Evolutionary conservation across 176 grass and related monocot genomes (phyloP).

Genomic region (Rhynchospora breviuscula): DNA sequence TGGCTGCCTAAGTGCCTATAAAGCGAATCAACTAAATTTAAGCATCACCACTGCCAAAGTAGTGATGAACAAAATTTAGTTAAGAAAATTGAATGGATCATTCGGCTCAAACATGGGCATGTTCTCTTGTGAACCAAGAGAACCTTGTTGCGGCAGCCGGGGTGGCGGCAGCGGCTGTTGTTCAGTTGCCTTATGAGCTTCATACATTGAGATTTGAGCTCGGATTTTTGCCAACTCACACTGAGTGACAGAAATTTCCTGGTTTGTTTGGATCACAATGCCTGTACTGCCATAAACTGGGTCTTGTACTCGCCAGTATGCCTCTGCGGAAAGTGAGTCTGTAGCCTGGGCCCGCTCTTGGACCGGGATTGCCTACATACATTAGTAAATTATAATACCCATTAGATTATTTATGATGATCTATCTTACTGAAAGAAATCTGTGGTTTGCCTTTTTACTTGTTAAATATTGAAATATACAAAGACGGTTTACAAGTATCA

Average conservation of each 20-base stretch:
- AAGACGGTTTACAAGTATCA: no score
- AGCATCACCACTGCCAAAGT: background rate
- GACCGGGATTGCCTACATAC: slow-evolving; percentile 30
- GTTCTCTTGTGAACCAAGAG: background rate
- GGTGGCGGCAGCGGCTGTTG: background rate
- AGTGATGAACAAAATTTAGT: background rate
- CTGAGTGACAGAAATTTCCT: slow-evolving; percentile 33
- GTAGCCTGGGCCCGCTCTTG: slow-evolving; percentile 33
- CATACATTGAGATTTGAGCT: slow-evolving; percentile 42
- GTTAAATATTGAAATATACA: background rate
- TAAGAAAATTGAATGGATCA: background rate
- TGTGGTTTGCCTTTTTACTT: background rate
- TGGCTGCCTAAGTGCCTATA: background rate
- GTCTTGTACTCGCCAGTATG: slow-evolving; percentile 51
- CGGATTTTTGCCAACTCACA: slow-evolving; percentile 41
- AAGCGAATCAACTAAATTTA: background rate
- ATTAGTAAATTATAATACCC: background rate
- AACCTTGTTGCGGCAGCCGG: background rate
- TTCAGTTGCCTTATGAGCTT: background rate
- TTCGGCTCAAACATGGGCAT: background rate
- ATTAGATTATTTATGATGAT: background rate
- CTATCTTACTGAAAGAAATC: background rate
- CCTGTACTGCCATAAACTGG: slow-evolving; percentile 60
- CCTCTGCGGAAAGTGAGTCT: slow-evolving; percentile 47
- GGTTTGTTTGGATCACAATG: slow-evolving; percentile 33